Evolutionary conservation across 805 yeast species (phyloP), one percentile per base, ranked within the genome.

Genomic region (Schwanniomyces vanrijiae): DNA sequence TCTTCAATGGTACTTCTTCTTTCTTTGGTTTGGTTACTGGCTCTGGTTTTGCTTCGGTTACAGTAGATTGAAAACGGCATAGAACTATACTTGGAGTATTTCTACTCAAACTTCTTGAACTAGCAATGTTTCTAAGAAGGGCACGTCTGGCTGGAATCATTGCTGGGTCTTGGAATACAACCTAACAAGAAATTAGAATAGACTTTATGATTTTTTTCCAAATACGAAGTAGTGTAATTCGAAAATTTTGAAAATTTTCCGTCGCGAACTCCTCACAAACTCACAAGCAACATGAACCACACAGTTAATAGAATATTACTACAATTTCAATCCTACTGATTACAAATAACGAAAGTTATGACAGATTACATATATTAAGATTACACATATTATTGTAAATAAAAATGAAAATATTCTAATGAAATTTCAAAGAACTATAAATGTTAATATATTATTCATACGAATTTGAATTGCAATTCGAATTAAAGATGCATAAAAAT

Each of bases 71-170:
- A 14, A 46, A 46, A 34, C 51, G 50, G 24, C 34, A 19, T 8
- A 37, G 29, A 14, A 42, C 19, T 21, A 44, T 10, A 11, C 16
- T 31, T 22, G 21, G 42, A 28, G 21, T 24, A 11, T 44, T 35
- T 14, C 35, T 13, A 7, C 26, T 34, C 16, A 28, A 7, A 14
- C 29, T 10, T 21, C 42, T 42, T 13, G 50, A 18, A 18, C 47
- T 42, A 6, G 47, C 8, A 28, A 50, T 21, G 26, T 44, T 37
- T 40, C 47, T 50, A 19, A n/a, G 26, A 14, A 50, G 39, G 18
- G 37, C 14, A 24, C 33, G 50, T 51, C 60, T 58, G 26, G 56
- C 49, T 10, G 57, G 60, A 31, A 58, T 47, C 64, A 60, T 59
- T 37, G 22, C 25, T 16, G 16, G 16, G 11, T 31, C 35, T 31